phyloP scores from a whole-genome alignment of 2,329 filamentous ascomycete species.

The Penicillium sp. region DNA sequence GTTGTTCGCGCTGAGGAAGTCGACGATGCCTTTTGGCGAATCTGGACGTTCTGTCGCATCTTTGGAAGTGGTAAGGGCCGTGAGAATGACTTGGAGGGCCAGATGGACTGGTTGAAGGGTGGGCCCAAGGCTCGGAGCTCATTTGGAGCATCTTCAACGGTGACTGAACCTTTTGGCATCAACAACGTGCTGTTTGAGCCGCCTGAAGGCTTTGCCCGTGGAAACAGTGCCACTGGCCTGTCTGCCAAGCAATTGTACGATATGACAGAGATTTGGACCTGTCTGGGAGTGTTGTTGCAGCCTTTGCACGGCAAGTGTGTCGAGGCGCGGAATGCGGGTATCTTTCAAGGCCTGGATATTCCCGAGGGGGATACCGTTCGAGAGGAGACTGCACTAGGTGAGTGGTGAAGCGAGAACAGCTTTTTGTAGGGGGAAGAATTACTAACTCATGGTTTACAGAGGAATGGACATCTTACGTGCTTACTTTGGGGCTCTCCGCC shows the following conservation, averaged over 20 bases:
- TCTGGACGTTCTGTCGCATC: conserved; percentile 67
- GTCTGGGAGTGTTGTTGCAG: conserved; percentile 58
- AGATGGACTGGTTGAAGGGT: conserved; percentile 65
- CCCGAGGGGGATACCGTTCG: conserved; percentile 40
- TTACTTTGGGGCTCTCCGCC: conserved; percentile 60
- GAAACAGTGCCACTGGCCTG: conserved; percentile 56
- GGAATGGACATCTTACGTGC: conserved; percentile 62
- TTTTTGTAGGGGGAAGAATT: background rate
- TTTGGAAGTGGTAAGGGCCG: conserved; percentile 61
- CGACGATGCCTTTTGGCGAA: conserved; percentile 64
- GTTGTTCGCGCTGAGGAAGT: conserved; percentile 52
- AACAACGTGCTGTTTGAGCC: conserved; percentile 57
- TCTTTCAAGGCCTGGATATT: conserved; percentile 59
- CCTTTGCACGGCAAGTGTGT: conserved; percentile 56
- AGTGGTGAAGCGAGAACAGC: conserved; percentile 17
- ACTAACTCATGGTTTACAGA: conserved; percentile 42
- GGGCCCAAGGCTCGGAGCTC: conserved; percentile 53
- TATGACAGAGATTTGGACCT: conserved; percentile 67
- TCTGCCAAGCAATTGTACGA: conserved; percentile 61
- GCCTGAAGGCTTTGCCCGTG: conserved; percentile 59
- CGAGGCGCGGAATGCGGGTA: conserved; percentile 57
- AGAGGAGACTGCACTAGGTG: conserved; percentile 57
- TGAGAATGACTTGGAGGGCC: conserved; percentile 60
- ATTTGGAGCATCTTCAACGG: conserved; percentile 44
- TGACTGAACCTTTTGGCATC: conserved; percentile 53